phyloP scores from a whole-genome alignment of 2,329 filamentous ascomycete genomes.

The Alternaria conjuncta region DNA sequence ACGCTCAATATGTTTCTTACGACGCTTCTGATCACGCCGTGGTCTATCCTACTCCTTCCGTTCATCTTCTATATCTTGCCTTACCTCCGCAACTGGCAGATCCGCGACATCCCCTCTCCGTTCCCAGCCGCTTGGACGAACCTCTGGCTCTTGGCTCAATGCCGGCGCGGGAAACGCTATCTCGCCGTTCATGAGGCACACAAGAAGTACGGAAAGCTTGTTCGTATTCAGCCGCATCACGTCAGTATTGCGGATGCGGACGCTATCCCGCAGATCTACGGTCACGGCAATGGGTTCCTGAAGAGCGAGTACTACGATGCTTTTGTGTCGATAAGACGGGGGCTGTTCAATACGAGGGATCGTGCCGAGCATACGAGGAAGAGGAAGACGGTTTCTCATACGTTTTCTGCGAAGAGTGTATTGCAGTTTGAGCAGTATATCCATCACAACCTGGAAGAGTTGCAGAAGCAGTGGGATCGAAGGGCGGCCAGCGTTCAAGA shows the following conservation, averaged over 20 bases:
- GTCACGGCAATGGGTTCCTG: constrained; percentile 61
- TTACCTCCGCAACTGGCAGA: constrained; percentile 65
- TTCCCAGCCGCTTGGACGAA: constrained; percentile 74
- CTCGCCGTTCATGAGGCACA: constrained; percentile 74
- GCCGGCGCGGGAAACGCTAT: constrained; percentile 65
- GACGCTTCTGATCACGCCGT: constrained; percentile 53
- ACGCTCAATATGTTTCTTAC: constrained; percentile 38
- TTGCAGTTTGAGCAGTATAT: constrained; percentile 90
- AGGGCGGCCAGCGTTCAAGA: constrained; percentile 58
- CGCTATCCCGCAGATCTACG: constrained; percentile 80
- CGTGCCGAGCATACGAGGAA: constrained; percentile 84
- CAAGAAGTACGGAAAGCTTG: constrained; percentile 76
- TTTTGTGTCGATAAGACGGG: constrained; percentile 84
- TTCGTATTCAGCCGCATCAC: constrained; percentile 84
- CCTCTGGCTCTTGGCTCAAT: constrained; percentile 75
- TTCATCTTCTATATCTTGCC: constrained; percentile 64
- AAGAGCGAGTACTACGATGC: constrained; percentile 84
- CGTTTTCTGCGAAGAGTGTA: constrained; percentile 82
- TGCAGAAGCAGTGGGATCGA: constrained; percentile 75
- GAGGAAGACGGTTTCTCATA: constrained; percentile 86
- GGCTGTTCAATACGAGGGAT: constrained; percentile 88
- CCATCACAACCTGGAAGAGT: constrained; percentile 75
- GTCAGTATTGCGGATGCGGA: constrained; percentile 79
- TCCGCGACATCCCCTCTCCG: constrained; percentile 64
- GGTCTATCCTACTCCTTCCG: constrained; percentile 57